Conservation (phyloP, 345 rosid genomes). For the Excoecaria cochinchinensis region DNA sequence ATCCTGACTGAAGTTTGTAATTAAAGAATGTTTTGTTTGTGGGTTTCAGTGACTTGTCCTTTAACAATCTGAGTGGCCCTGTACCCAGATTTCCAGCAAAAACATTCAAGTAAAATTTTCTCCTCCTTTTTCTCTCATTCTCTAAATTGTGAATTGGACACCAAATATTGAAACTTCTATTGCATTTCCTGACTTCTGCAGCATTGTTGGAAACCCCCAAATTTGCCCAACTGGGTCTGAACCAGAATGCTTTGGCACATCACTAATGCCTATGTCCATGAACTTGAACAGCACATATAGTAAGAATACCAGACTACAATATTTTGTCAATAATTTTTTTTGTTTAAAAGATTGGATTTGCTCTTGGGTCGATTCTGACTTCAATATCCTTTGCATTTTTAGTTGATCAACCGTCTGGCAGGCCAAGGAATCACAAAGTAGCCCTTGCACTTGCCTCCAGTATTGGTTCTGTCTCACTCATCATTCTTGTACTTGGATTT, state of each 20-base stretch:
- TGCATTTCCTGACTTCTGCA: constrained; percentile 34
- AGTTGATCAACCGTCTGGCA: constrained; percentile 44
- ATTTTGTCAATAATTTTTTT: not conserved
- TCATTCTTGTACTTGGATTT: constrained; percentile 68
- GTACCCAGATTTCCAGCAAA: constrained; percentile 85
- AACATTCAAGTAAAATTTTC: constrained; percentile 69
- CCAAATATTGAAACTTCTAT: constrained; percentile 1
- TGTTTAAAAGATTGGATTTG: not conserved
- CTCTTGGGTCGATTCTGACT: constrained; percentile 17
- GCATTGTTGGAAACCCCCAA: constrained; percentile 84
- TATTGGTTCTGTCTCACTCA: constrained; percentile 55
- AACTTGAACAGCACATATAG: constrained; percentile 73
- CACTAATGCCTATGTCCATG: constrained; percentile 95
- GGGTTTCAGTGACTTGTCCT: constrained; percentile 77
- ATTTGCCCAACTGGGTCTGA: constrained; percentile 88
- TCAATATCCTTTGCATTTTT: constrained; percentile 10
- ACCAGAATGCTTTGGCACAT: constrained; percentile 80
- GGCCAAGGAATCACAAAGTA: constrained; percentile 57
- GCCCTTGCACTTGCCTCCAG: constrained; percentile 76
- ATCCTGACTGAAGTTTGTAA: not conserved
- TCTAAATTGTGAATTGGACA: constrained; percentile 6
- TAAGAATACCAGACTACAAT: constrained; percentile 26
- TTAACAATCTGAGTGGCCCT: constrained; percentile 86
- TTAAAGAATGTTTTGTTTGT: constrained; percentile 8
- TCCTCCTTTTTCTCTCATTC: constrained; percentile 15